Conservation (phyloP, 2,329 filamentous ascomycete species). For the Helotiales sp. region DNA sequence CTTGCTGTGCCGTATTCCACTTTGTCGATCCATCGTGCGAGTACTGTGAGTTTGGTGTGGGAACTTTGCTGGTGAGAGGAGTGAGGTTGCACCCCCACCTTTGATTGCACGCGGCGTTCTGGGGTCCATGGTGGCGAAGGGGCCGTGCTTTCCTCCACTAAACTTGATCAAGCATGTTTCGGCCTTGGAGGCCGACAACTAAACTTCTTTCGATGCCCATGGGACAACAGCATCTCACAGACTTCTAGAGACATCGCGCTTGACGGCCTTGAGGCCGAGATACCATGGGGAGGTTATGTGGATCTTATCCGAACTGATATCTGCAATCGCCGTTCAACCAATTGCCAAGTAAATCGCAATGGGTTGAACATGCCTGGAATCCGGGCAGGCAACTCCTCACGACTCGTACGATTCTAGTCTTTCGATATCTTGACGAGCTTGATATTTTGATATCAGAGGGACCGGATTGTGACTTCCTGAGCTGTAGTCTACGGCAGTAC, state of each 20-base stretch:
- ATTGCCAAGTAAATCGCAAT: neutral
- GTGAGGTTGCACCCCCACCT: neutral
- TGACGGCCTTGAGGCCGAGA: neutral
- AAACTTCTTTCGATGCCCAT: neutral
- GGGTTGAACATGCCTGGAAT: neutral
- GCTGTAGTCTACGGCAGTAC: neutral
- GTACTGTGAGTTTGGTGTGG: neutral
- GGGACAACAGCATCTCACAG: neutral
- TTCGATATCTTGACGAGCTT: neutral
- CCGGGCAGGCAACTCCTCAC: neutral
- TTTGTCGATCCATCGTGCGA: neutral
- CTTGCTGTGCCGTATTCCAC: neutral
- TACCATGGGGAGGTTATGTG: slow-evolving; percentile 1
- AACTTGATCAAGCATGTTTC: neutral
- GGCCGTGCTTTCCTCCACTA: neutral
- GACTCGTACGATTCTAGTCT: neutral
- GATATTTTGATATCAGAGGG: neutral
- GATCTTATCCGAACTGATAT: neutral
- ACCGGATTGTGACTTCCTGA: neutral
- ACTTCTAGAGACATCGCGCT: neutral
- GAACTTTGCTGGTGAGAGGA: neutral
- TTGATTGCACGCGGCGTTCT: neutral
- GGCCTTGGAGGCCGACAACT: slow-evolving; percentile 5
- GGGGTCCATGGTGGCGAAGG: neutral
- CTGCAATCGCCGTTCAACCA: neutral